A percentile compares a stretch with the other conserved stretches of the same genome.
phyloP scores from a whole-genome alignment of 73 alveolate genomes.

The Loxodes magnus region DNA sequence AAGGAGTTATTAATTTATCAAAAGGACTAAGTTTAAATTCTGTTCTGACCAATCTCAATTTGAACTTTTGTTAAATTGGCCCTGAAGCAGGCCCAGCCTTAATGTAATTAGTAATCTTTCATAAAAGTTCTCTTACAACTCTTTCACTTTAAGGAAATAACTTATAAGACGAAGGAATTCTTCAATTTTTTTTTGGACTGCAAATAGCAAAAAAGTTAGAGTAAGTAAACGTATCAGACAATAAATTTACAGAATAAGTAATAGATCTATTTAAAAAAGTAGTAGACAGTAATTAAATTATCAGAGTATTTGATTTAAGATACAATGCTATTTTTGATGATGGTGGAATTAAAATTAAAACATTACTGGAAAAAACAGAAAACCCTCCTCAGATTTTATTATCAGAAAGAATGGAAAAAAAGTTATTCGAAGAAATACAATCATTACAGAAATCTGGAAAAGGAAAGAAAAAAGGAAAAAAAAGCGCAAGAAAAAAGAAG shows the following conservation, averaged over 20 bases:
- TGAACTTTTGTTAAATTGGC: conserved; percentile 29
- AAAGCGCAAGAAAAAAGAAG: conserved; percentile 4
- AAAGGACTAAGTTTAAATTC: conserved; percentile 28
- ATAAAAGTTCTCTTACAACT: conserved; percentile 22
- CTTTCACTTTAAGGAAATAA: conserved; percentile 34
- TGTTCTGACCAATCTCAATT: conserved; percentile 18
- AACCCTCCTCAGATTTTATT: neutral
- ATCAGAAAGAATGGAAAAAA: neutral
- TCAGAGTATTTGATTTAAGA: neutral
- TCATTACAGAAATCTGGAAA: neutral
- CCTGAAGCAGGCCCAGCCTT: conserved; percentile 30
- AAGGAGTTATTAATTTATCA: conserved; percentile 27
- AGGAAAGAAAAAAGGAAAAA: conserved; percentile 10
- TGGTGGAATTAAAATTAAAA: conserved; percentile 6
- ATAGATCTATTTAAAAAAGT: conserved; percentile 1
- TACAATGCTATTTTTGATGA: conserved; percentile 8
- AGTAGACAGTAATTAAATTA: neutral
- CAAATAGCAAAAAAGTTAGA: conserved; percentile 20
- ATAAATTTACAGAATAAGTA: conserved; percentile 28
- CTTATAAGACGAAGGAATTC: conserved; percentile 32
- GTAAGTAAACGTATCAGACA: conserved; percentile 28
- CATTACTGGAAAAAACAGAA: neutral
- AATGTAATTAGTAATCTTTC: conserved; percentile 19
- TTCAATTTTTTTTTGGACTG: conserved; percentile 19
- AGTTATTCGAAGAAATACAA: neutral